Evolutionary conservation across 208 protist species (phyloP).

Genomic region (Trypanosoma theileri): DNA sequence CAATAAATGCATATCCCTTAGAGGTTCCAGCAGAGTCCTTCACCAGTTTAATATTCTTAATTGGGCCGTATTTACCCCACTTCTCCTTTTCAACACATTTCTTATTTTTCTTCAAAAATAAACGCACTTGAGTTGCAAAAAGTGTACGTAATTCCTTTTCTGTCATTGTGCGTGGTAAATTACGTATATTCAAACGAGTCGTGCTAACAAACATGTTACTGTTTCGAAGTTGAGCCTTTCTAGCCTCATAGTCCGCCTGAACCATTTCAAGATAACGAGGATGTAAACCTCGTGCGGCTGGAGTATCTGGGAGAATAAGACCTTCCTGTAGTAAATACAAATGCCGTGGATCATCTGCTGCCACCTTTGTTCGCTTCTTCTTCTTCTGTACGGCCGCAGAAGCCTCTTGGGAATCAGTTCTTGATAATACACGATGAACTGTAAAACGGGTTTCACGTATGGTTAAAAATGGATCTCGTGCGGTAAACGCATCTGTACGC

Average conservation of each 20-base stretch:
- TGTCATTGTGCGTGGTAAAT: slow-evolving; percentile 85
- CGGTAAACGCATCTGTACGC: slow-evolving; percentile 56
- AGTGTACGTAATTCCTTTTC: slow-evolving; percentile 88
- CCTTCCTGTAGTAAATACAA: slow-evolving; percentile 89
- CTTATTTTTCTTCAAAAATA: slow-evolving; percentile 75
- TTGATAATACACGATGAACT: slow-evolving; percentile 76
- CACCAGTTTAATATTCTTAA: slow-evolving; percentile 85
- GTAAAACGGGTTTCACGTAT: slow-evolving; percentile 86
- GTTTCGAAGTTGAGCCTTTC: slow-evolving; percentile 84
- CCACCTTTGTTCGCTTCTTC: slow-evolving; percentile 89
- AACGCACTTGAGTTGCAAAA: slow-evolving; percentile 66
- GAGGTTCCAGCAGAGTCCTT: slow-evolving; percentile 79
- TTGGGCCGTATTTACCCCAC: slow-evolving; percentile 90
- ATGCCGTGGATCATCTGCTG: slow-evolving; percentile 86
- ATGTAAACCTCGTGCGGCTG: slow-evolving; percentile 78
- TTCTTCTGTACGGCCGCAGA: slow-evolving; percentile 79
- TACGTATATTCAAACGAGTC: slow-evolving; percentile 89
- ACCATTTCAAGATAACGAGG: slow-evolving; percentile 85
- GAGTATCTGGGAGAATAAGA: slow-evolving; percentile 71
- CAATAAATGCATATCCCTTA: slow-evolving; percentile 91
- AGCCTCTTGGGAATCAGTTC: slow-evolving; percentile 80
- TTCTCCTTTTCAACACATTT: slow-evolving; percentile 69
- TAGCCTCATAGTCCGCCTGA: slow-evolving; percentile 76
- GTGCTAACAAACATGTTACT: slow-evolving; percentile 92
- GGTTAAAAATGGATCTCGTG: slow-evolving; percentile 80